Conservation (phyloP, 2,329 filamentous ascomycete genomes). For the Coleophoma crateriformis region DNA sequence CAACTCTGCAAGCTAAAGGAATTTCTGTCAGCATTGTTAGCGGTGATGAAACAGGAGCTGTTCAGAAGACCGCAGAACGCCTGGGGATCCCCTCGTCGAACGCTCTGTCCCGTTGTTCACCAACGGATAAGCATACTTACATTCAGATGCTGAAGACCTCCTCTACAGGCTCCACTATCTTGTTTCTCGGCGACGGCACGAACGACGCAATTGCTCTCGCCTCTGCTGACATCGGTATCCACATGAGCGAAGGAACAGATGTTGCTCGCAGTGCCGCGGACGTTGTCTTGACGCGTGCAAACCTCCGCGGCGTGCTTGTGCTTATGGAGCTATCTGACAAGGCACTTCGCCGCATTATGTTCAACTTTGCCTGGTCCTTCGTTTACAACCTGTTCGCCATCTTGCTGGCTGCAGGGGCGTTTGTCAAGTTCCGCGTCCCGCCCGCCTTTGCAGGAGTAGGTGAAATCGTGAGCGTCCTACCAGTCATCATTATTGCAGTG, state of each 20-base stretch:
- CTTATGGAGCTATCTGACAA: slow-evolving; percentile 45
- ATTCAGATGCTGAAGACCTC: slow-evolving; percentile 6
- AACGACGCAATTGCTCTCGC: slow-evolving; percentile 73
- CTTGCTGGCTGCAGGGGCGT: slow-evolving; percentile 52
- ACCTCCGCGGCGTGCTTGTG: slow-evolving; percentile 48
- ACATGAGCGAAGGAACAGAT: slow-evolving; percentile 58
- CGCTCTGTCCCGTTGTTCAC: slow-evolving; percentile 15
- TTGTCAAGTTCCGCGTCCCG: slow-evolving; percentile 45
- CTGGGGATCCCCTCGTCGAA: slow-evolving; percentile 31
- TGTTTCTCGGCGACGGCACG: slow-evolving; percentile 75
- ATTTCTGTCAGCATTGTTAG: slow-evolving; percentile 43
- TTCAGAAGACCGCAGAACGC: slow-evolving; percentile 32
- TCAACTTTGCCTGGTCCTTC: slow-evolving; percentile 59
- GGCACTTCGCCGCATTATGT: slow-evolving; percentile 37
- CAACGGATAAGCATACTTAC: slow-evolving; percentile 21
- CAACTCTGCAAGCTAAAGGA: slow-evolving; percentile 28
- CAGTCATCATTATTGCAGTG: slow-evolving; percentile 42
- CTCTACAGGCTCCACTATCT: slow-evolving; percentile 31
- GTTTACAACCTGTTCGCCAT: slow-evolving; percentile 59
- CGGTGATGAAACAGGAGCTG: slow-evolving; percentile 47
- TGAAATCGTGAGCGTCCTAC: slow-evolving; percentile 59
- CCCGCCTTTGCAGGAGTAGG: slow-evolving; percentile 57
- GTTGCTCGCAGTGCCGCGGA: slow-evolving; percentile 64
- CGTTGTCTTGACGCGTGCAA: slow-evolving; percentile 57
- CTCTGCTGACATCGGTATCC: slow-evolving; percentile 65